These are phyloP conservation scores for Candida oleophila DNA, from an alignment of 805 yeast species.

Conservation along the genomic window DNA sequence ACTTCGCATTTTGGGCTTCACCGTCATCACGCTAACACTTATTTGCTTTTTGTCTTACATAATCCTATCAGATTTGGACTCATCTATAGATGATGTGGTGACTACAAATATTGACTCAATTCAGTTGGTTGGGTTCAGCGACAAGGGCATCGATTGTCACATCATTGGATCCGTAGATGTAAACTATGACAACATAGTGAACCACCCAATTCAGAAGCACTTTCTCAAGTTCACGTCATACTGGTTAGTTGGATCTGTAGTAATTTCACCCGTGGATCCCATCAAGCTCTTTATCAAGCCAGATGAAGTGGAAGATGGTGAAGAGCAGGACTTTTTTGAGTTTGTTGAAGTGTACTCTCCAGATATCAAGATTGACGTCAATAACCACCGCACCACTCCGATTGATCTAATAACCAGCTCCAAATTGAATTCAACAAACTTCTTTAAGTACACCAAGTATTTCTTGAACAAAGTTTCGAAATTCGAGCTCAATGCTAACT, in stretches of 20 bases:
- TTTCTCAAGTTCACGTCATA: conserved; percentile 2
- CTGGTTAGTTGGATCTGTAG: conserved; percentile 21
- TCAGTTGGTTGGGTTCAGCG: conserved; percentile 13
- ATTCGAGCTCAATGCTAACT: conserved; percentile 21
- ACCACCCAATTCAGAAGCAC: not conserved
- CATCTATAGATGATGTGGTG: conserved; percentile 10
- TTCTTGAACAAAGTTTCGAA: conserved; percentile 13
- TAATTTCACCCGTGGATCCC: conserved; percentile 18
- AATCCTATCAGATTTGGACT: not conserved
- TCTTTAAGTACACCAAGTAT: conserved; percentile 15
- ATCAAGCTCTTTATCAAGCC: conserved; percentile 20
- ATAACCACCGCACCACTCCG: conserved; percentile 17
- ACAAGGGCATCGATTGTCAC: conserved; percentile 27
- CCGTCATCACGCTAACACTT: conserved; percentile 9
- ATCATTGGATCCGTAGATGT: conserved; percentile 24
- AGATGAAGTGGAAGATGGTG: conserved; percentile 3
- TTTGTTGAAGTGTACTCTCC: conserved; percentile 25
- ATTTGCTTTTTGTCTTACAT: conserved; percentile 13
- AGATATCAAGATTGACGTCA: conserved; percentile 18
- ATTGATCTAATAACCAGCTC: conserved; percentile 24
- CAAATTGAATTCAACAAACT: conserved; percentile 16
- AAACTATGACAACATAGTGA: conserved; percentile 24
- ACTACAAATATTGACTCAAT: conserved; percentile 3
- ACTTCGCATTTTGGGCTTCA: not conserved
- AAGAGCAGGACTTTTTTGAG: conserved; percentile 14